Base-by-base conservation (phyloP, 2,329 filamentous ascomycete genomes). In the Bisporella sp. region DNA sequence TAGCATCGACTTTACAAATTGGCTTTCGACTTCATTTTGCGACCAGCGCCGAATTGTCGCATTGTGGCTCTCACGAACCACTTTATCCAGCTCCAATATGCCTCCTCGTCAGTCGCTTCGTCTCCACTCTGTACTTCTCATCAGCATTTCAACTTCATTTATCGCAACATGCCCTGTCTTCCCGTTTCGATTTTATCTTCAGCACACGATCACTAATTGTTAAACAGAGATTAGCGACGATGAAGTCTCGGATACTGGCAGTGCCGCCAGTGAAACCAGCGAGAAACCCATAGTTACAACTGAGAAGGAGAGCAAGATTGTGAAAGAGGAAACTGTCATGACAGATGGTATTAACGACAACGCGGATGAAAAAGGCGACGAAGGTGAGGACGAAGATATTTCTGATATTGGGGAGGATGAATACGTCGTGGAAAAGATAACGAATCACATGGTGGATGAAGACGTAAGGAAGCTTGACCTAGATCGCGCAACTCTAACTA, bases 351-450 rank as follows among this genome's bases (percentile, higher is more conserved):
- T 54, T 13, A 57, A 61, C 12, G 57, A 62, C 8, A 45, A 47
- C 29, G 54, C 57, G 0, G 57, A 59, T 13, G 54, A 54, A 3
- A 60, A 60, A 2, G 59, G 62, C 5, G 61, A 63, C 0, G 63
- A 62, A 1, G 66, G 69, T 7, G 66, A 62, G 47, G 67, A 66
- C 6, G 62, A 65, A 5, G 65, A 63, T 12, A 66, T 64, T 8
- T 68, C 68, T 0, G 66, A 68, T 9, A 69, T 76, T 28, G 72
- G 74, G 32, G 79, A 73, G 3, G 74, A 73, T 42, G 69, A 63
- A 62, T 91, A 78, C 60, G 77, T 88, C 11, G 87, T 93, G 4
- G 86, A 92, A 64, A 78, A 80, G 59, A 90, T 93, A 58, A 64
- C 83, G 43, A 74, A 71, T 32, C 88, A 92, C 67, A 74, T 77